Evolutionary conservation across 148 eudicot genomes (phyloP), one percentile per base, ranked within the genome.

Genomic region (Spergularia marina): DNA sequence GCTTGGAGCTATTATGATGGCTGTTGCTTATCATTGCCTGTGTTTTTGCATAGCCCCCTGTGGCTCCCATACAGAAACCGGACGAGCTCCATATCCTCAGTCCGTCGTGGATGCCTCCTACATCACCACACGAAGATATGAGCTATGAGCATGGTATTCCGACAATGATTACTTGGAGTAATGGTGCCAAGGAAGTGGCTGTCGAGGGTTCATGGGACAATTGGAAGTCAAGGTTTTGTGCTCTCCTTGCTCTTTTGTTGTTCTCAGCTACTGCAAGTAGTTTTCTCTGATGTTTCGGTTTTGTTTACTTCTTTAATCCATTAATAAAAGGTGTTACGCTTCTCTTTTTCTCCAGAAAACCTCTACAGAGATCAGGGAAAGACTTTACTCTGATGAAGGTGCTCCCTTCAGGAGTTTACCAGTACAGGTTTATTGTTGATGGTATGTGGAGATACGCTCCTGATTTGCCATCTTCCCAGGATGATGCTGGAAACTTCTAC

Each of bases 151-250:
- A 83, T 61, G 84, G 86, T 56, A 87, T 91, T 72, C 97, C 95
- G 3, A 87, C 91, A 21, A 86, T 89, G 91, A 87, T 94, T 71
- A 87, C 88, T 18, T 94, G 98, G 98, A 85, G 81, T 75, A 81
- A 82, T 65, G 89, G 85, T 72, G 98, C 87, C 65, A 88, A 89
- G 77, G 88, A 89, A 64, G 97, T 94, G 67, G 82, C 86, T 53
- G 86, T 94, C 61, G 91, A 88, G 84, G 98, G 98, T 6, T 91
- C 98, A 49, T 94, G 98, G 98, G 98, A 94, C 81, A 79, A 86
- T 63, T 94, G 97, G 97, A 88, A 84, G 76, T 82, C 91, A 40
- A 94, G 94, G 98, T 94, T 79, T 68, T 58, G 20, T 25, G 3
- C 5, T 61, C 18, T 44, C 20, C 76, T 68, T 23, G 2, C 12